Evolutionary conservation across 371 early-diverging fungal genomes (phyloP).

Genomic region (Parasitella parasitica): DNA sequence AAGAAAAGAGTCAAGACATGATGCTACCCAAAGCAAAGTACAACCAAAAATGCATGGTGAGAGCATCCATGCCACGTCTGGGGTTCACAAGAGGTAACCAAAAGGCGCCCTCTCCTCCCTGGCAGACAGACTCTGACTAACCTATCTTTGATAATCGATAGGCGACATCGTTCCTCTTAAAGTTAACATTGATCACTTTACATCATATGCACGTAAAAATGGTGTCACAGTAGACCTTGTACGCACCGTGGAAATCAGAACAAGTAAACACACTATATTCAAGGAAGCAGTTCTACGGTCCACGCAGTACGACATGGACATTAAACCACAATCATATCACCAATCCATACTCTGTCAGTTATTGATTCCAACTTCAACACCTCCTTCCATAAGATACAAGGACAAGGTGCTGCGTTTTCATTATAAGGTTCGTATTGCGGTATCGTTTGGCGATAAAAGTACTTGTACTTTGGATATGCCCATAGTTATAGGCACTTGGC

Average conservation of each 20-base stretch:
- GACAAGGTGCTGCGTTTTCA: conserved; percentile 38
- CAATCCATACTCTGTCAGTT: conserved; percentile 31
- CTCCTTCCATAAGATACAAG: conserved; percentile 42
- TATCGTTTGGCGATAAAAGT: conserved; percentile 11
- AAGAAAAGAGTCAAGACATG: conserved; percentile 30
- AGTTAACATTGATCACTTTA: conserved; percentile 33
- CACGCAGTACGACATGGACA: conserved; percentile 11
- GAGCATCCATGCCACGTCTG: conserved; percentile 37
- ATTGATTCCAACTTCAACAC: conserved; percentile 46
- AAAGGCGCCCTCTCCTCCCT: too few species aligned
- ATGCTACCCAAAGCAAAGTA: conserved; percentile 24
- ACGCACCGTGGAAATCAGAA: conserved; percentile 36
- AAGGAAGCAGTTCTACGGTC: conserved; percentile 18
- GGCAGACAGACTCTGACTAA: too few species aligned
- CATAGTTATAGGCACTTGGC: conserved; percentile 49
- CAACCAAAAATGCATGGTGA: conserved; percentile 30
- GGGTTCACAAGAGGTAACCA: conserved; percentile 50
- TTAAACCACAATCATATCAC: conserved; percentile 8
- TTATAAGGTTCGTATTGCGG: conserved; percentile 32
- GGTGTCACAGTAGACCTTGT: conserved; percentile 37
- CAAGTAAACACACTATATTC: conserved; percentile 18
- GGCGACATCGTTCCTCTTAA: conserved; percentile 45
- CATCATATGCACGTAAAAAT: conserved; percentile 25
- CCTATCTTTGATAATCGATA: conserved; percentile 1
- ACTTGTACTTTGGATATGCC: conserved; percentile 33